Percentiles rank a stretch among this genome's conserved stretches.
phyloP scores from a whole-genome alignment of 805 yeast genomes.

The Candida nitratophila region DNA sequence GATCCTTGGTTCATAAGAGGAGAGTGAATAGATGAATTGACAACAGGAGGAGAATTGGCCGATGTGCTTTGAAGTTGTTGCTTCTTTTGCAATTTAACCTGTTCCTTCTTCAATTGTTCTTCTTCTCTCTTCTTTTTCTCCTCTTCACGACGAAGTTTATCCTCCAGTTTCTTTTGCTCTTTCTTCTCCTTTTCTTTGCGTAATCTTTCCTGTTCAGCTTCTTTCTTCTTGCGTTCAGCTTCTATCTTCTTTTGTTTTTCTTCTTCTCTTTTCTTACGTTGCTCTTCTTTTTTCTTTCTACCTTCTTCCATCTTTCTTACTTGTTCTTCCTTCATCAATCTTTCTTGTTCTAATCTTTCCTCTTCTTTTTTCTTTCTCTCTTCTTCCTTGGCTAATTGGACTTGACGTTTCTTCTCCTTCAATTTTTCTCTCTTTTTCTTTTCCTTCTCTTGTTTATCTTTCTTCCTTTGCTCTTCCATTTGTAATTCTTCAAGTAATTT shows the following conservation, averaged over 20 bases:
- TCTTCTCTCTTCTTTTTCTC: slow-evolving; percentile 29
- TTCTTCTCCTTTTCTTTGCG: slow-evolving; percentile 28
- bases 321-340: slow-evolving; percentile 33
- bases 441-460: slow-evolving; percentile 60
- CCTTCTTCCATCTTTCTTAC: slow-evolving; percentile 40
- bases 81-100: slow-evolving; percentile 8
- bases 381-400: slow-evolving; percentile 57
- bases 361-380: slow-evolving; percentile 50
- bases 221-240: slow-evolving; percentile 28
- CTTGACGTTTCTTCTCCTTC: slow-evolving; percentile 59
- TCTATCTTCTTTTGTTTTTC: slow-evolving; percentile 35
- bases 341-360: slow-evolving; percentile 41
- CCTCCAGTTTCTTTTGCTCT: slow-evolving; percentile 32
- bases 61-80: slow-evolving; percentile 7
- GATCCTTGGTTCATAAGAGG: too few species aligned
- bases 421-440: slow-evolving; percentile 60
- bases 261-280: slow-evolving; percentile 32
- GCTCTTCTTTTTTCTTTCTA: slow-evolving; percentile 34
- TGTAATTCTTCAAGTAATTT: slow-evolving; percentile 62
- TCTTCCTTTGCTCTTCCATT: slow-evolving; percentile 58
- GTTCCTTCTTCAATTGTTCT: slow-evolving; percentile 20
- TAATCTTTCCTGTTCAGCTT: slow-evolving; percentile 30
- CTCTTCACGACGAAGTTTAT: slow-evolving; percentile 22
- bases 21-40: too few species aligned
- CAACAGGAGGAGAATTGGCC: not conserved